Evolutionary conservation across 441 rosid species (phyloP), one percentile per base, ranked within the genome.

Genomic region (Heliophila coronopifolia): DNA sequence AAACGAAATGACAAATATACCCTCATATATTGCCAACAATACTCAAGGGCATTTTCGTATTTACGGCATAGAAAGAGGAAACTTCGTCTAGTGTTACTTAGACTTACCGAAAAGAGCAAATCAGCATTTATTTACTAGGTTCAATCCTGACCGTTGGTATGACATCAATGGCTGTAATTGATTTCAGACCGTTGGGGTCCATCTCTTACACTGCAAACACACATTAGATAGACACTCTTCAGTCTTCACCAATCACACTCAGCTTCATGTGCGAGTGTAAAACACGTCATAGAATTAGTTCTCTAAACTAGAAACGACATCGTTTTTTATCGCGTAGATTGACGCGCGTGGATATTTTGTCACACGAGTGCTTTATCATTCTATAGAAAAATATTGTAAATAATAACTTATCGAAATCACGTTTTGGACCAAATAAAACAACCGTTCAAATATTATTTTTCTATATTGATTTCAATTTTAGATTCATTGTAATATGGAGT

Each of bases 291-390:
- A 0, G 8, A 14, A 1, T 6, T 2, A 5, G 24, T 32, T 43
- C 14, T 1, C 1, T 32, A 9, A 4, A 15, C 0, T 0, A 10
- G 5, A 28, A 38, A n/a, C 37, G 22, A 2, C 12, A 30, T 2
- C 59, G 52, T 30, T 15, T 41, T 2, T 1, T 0, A 0, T 1
- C 7, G 9, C 30, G 50, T 46, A 50, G 23, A 1, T 5, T 30
- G 12, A 46, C 56, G 56, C 15, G 39, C 39, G 68, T 49, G 18
- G 33, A 37, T 4, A 10, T 22, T 27, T 7, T 4, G 44, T 27
- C 63, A 56, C 68, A 56, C 68, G 68, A 49, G 16, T 23, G 68
- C 63, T 41, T 48, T 32, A 48, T 49, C 36, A 35, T 39, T 63
- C 18, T 30, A n/a, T n/a, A n/a, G n/a, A n/a, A n/a, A n/a, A n/a